phyloP scores from a whole-genome alignment of 768 basidiomycete genomes.

The Lentinula edodes region DNA sequence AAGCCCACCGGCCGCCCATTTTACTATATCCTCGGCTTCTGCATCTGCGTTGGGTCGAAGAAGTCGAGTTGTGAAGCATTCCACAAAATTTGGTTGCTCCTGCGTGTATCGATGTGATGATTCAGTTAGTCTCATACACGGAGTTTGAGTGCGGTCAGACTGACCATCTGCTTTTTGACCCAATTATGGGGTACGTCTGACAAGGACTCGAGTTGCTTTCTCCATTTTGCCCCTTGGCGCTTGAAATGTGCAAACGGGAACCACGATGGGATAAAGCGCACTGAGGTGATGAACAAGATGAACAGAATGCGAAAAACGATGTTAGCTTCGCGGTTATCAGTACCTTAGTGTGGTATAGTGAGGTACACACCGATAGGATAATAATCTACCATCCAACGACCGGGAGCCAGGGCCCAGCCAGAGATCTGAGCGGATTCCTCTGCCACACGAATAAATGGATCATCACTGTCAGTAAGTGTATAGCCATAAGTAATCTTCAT shows the following conservation, averaged over 20 bases:
- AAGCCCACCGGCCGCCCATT: constrained; percentile 44
- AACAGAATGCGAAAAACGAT: background rate
- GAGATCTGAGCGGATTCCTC: constrained; percentile 36
- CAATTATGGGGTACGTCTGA: constrained; percentile 36
- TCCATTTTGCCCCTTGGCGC: constrained; percentile 38
- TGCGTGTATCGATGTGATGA: constrained; percentile 7
- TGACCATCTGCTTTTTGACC: constrained; percentile 41
- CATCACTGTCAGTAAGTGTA: constrained; percentile 24
- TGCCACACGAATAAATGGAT: constrained; percentile 32
- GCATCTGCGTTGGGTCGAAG: constrained; percentile 22
- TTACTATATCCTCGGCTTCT: constrained; percentile 39
- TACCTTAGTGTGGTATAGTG: background rate
- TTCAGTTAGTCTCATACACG: background rate
- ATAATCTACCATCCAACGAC: constrained; percentile 40
- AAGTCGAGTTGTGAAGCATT: constrained; percentile 41
- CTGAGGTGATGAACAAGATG: constrained; percentile 13
- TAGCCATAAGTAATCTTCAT: constrained; percentile 42
- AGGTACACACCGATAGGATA: constrained; percentile 28
- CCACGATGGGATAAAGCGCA: constrained; percentile 45
- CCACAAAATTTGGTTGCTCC: constrained; percentile 23
- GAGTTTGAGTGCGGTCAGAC: background rate
- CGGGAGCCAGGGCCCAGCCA: constrained; percentile 32
- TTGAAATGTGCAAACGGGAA: constrained; percentile 46
- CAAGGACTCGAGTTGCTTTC: constrained; percentile 25
- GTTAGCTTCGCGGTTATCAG: background rate